Evolutionary conservation across 306 rosid species (phyloP).

Genomic region (Spatholobus suberectus): DNA sequence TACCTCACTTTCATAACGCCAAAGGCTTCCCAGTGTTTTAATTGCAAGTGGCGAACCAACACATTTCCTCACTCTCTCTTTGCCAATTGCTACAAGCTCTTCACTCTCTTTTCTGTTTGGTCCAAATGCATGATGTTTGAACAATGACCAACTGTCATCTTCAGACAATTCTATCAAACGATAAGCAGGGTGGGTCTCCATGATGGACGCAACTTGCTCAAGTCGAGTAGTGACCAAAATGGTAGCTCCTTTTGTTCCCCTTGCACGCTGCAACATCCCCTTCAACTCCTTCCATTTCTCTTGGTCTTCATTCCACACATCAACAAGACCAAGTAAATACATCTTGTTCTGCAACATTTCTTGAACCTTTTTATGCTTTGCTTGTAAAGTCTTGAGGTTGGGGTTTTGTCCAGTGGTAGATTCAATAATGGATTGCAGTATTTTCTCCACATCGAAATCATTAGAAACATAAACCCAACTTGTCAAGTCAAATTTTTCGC

Average conservation of each 20-base stretch:
- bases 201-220: slow-evolving; percentile 23
- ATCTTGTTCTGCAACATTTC: slow-evolving; percentile 11
- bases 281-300: slow-evolving; percentile 37
- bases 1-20: slow-evolving; percentile 32
- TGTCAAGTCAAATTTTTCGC: not conserved
- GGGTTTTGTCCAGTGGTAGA: not conserved
- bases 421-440: not conserved
- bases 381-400: not conserved
- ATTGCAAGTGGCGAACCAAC: not conserved
- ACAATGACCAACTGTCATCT: too few relatives aligned
- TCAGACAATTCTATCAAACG: too few relatives aligned
- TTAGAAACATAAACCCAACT: slow-evolving; percentile 24
- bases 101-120: not conserved
- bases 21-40: not conserved
- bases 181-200: not conserved
- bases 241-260: not conserved
- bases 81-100: slow-evolving; percentile 32
- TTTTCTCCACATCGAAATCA: not conserved
- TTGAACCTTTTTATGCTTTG: not conserved
- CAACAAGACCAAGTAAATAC: slow-evolving; percentile 45
- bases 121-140: too few relatives aligned
- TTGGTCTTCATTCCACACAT: slow-evolving; percentile 46
- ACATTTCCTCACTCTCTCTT: slow-evolving; percentile 40
- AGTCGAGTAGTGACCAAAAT: slow-evolving; percentile 42
- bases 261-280: slow-evolving; percentile 7